Evolutionary conservation across 2,329 filamentous ascomycete species (phyloP).

Genomic region (Lasiodiplodia theobromae): DNA sequence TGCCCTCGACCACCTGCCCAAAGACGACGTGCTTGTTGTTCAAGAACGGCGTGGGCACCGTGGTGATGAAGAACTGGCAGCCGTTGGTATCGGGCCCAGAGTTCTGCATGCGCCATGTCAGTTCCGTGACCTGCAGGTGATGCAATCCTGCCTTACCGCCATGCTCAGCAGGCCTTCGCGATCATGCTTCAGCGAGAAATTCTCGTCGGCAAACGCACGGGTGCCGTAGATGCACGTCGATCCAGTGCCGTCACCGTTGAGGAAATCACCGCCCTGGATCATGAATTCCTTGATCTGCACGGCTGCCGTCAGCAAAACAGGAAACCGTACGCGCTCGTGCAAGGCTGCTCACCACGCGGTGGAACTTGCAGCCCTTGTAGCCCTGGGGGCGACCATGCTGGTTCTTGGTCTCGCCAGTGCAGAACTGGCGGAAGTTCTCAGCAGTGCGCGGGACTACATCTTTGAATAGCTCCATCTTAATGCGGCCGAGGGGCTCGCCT

Average conservation of each 20-base stretch:
- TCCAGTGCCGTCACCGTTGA: slow-evolving; percentile 91
- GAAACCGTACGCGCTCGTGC: not conserved
- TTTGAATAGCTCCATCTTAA: slow-evolving; percentile 90
- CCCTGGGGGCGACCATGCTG: slow-evolving; percentile 79
- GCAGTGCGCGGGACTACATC: slow-evolving; percentile 85
- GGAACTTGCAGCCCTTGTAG: slow-evolving; percentile 94
- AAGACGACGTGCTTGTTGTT: slow-evolving; percentile 97
- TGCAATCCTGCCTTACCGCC: slow-evolving; percentile 70
- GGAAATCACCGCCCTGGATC: slow-evolving; percentile 96
- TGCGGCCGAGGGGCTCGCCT: slow-evolving; percentile 86
- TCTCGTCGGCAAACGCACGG: slow-evolving; percentile 87
- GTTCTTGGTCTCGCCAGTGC: slow-evolving; percentile 90
- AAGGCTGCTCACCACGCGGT: slow-evolving; percentile 76
- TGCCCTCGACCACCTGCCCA: slow-evolving; percentile 85
- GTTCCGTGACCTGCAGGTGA: not conserved
- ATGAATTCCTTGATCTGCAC: slow-evolving; percentile 90
- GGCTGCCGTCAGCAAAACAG: slow-evolving; percentile 22
- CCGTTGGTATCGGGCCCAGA: slow-evolving; percentile 92
- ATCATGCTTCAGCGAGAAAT: slow-evolving; percentile 82
- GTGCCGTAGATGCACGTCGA: slow-evolving; percentile 87
- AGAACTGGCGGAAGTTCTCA: slow-evolving; percentile 97
- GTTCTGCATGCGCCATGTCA: slow-evolving; percentile 64
- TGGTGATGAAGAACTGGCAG: slow-evolving; percentile 97
- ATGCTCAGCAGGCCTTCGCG: slow-evolving; percentile 84
- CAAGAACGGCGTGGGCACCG: slow-evolving; percentile 82